A percentile compares a stretch with the other conserved stretches of the same genome.
Conservation (phyloP, 768 basidiomycete genomes). For the Clathrus columnatus region DNA sequence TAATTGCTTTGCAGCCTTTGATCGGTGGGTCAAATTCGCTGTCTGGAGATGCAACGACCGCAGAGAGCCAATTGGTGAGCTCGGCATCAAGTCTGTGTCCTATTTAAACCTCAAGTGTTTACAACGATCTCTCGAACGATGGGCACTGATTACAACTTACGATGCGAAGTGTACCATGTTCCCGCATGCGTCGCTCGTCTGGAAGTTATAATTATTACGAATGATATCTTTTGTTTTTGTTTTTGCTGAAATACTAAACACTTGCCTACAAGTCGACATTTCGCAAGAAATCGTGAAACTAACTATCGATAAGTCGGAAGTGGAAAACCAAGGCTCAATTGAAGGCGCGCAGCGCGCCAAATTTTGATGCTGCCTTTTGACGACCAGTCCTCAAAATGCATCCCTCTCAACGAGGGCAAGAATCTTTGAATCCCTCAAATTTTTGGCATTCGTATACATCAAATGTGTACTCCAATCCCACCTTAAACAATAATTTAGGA, state of each 20-base stretch:
- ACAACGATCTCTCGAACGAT: constrained; percentile 8
- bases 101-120: constrained; percentile 20
- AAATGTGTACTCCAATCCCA: not conserved
- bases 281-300: not conserved
- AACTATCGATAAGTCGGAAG: not conserved
- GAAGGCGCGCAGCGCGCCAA: not conserved
- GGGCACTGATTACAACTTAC: constrained; percentile 30
- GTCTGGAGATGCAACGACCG: constrained; percentile 32
- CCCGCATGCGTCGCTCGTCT: constrained; percentile 76
- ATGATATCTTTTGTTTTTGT: not conserved
- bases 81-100: constrained; percentile 50
- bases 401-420: constrained; percentile 1
- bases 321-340: not conserved
- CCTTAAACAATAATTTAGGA: not conserved
- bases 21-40: constrained; percentile 52
- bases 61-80: constrained; percentile 53
- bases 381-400: not conserved
- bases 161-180: constrained; percentile 76
- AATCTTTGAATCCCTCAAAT: not conserved
- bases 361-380: not conserved
- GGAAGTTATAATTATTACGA: not conserved
- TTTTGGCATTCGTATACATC: too few relatives aligned
- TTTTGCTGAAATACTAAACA: not conserved
- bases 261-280: not conserved
- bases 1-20: constrained; percentile 71